These are phyloP conservation scores for Mortierella sp. DNA, from an alignment of 371 early-diverging fungal species.

Conservation along the genomic window DNA sequence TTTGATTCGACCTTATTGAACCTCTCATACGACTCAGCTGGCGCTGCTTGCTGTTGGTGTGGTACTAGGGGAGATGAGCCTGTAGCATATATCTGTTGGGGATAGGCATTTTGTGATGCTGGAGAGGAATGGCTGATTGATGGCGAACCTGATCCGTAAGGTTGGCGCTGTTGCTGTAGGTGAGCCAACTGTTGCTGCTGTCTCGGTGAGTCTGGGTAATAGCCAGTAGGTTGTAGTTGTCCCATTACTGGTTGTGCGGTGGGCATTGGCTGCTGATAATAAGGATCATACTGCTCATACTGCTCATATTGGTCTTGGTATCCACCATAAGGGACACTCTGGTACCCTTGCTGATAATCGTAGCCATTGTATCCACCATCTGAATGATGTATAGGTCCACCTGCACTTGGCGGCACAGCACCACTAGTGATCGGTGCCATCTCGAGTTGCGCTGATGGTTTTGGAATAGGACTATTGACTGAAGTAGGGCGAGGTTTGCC, in stretches of 20 bases:
- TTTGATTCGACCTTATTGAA: slow-evolving; percentile 12
- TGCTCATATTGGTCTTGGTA: slow-evolving; percentile 39
- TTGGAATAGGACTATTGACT: slow-evolving; percentile 1
- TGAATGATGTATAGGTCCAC: slow-evolving; percentile 11
- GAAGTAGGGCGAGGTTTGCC: slow-evolving; percentile 14
- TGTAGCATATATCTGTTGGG: slow-evolving; percentile 1
- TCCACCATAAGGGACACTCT: slow-evolving; percentile 28
- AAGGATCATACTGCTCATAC: slow-evolving; percentile 40
- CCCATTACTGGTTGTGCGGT: slow-evolving; percentile 1
- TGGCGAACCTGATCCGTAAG: slow-evolving; percentile 22
- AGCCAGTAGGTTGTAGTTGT: slow-evolving; percentile 15
- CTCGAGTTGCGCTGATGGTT: slow-evolving; percentile 35
- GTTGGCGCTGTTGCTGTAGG: not conserved
- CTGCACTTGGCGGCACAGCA: not conserved
- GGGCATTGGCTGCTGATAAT: slow-evolving; percentile 19
- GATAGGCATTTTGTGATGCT: not conserved
- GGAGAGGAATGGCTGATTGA: slow-evolving; percentile 17
- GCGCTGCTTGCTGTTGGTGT: not conserved
- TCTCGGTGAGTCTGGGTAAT: slow-evolving; percentile 19
- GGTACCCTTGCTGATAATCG: slow-evolving; percentile 24
- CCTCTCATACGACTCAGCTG: slow-evolving; percentile 7
- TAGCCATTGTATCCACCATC: slow-evolving; percentile 27
- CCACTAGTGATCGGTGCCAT: slow-evolving; percentile 25
- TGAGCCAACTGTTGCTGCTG: slow-evolving; percentile 20
- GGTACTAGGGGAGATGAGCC: slow-evolving; percentile 15